phyloP scores from a whole-genome alignment of 495 filamentous ascomycete species.

The Glonium stellatum region DNA sequence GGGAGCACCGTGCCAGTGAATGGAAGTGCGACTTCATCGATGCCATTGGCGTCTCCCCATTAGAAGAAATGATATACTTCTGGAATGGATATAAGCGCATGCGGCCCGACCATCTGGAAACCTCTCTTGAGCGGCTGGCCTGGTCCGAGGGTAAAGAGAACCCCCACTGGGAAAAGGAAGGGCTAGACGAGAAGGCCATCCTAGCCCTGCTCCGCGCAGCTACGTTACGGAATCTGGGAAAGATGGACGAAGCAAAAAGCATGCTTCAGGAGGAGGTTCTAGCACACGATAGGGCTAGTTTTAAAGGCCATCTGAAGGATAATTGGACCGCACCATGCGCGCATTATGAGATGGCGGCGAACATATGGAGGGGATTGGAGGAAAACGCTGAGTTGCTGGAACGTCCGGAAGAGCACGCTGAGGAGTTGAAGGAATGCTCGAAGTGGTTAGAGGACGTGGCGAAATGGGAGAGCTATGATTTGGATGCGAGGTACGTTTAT shows the following conservation, averaged over 20 bases:
- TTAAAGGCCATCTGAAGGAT: constrained; percentile 70
- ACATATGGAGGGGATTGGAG: constrained; percentile 62
- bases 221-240: constrained; percentile 55
- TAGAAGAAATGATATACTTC: constrained; percentile 93
- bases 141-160: constrained; percentile 57
- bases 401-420: constrained; percentile 42
- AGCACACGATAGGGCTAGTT: constrained; percentile 54
- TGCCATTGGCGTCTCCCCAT: constrained; percentile 72
- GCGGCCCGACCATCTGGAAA: constrained; percentile 55
- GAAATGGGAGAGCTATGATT: constrained; percentile 75
- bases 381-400: constrained; percentile 17
- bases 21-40: constrained; percentile 67
- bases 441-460: constrained; percentile 70
- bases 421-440: constrained; percentile 59
- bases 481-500: constrained; percentile 59
- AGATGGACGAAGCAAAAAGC: constrained; percentile 55
- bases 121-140: constrained; percentile 53
- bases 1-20: constrained; percentile 70
- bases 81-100: constrained; percentile 84
- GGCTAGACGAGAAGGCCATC: constrained; percentile 67
- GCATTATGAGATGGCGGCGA: constrained; percentile 82
- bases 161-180: constrained; percentile 50
- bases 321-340: constrained; percentile 76
- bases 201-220: constrained; percentile 60
- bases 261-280: constrained; percentile 56